Conservation (phyloP, 129 eudicot species). For the Helianthus tuberosus region DNA sequence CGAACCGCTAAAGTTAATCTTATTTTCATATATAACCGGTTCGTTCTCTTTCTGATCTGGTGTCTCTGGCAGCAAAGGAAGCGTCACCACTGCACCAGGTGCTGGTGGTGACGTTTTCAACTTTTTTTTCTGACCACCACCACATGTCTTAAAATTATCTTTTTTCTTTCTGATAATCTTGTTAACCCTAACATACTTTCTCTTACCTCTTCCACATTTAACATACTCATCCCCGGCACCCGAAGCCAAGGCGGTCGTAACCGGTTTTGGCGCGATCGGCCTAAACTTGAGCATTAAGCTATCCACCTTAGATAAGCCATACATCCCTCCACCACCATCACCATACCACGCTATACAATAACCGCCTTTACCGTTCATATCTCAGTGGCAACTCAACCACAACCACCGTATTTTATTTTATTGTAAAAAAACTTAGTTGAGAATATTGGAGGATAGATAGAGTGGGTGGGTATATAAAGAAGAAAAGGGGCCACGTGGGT, state of each 20-base stretch:
- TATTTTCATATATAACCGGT: not conserved
- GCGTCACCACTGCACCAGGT: constrained; percentile 49
- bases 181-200: constrained; percentile 52
- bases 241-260: constrained; percentile 31
- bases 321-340: constrained; percentile 29
- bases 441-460: too few species aligned
- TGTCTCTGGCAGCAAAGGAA: constrained; percentile 68
- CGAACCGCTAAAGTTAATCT: not conserved
- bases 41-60: constrained; percentile 49
- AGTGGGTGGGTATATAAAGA: not conserved
- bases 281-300: constrained; percentile 71
- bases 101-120: constrained; percentile 4
- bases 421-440: too few species aligned
- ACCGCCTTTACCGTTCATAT: constrained; percentile 58
- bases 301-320: constrained; percentile 45
- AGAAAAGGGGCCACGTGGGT: not conserved
- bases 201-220: constrained; percentile 44
- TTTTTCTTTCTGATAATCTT: not conserved
- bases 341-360: constrained; percentile 72
- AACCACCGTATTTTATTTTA: not conserved
- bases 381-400: not conserved
- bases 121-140: not conserved
- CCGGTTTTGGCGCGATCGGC: constrained; percentile 94
- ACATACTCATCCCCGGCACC: constrained; percentile 28
- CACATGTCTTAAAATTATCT: not conserved